Evolutionary conservation across 441 rosid species (phyloP).

Genomic region (Euphorbia celastroides): DNA sequence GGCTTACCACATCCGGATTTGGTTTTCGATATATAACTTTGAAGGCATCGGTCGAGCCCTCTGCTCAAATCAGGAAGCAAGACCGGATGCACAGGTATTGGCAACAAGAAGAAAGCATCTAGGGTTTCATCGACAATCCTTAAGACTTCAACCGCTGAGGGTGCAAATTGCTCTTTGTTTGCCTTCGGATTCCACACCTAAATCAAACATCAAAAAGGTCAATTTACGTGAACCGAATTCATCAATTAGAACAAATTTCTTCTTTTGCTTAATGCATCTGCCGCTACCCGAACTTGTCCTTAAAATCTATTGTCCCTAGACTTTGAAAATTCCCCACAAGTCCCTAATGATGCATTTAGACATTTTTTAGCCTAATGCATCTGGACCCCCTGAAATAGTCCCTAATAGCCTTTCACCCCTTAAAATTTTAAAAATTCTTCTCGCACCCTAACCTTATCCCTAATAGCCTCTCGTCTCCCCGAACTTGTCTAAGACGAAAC

Average conservation of each 20-base stretch:
- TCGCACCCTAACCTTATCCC: too few relatives aligned
- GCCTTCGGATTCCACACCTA: constrained; percentile 73
- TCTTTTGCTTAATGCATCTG: too few relatives aligned
- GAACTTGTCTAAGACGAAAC: too few relatives aligned
- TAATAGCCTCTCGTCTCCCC: too few relatives aligned
- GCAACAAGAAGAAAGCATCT: constrained; percentile 88
- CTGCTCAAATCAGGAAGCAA: constrained; percentile 74
- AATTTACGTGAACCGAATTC: neutral
- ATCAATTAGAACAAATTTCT: neutral
- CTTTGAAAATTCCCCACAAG: too few relatives aligned
- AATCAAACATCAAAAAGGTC: constrained; percentile 3
- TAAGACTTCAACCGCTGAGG: constrained; percentile 79
- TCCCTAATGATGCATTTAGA: too few relatives aligned
- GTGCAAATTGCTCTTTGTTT: constrained; percentile 68
- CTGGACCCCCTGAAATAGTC: too few relatives aligned
- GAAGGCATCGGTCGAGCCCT: constrained; percentile 85
- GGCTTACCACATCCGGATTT: constrained; percentile 88
- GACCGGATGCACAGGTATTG: constrained; percentile 84
- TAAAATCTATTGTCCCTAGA: too few relatives aligned
- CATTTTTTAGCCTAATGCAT: too few relatives aligned
- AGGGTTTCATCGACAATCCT: constrained; percentile 76
- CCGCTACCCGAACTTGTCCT: too few relatives aligned
- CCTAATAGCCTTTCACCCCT: too few relatives aligned
- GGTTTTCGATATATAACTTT: constrained; percentile 64
- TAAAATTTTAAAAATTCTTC: too few relatives aligned